Evolutionary conservation across 2,329 filamentous ascomycete species (phyloP), one percentile per base, ranked within the genome.

Genomic region (Leptosphaerulina australis): DNA sequence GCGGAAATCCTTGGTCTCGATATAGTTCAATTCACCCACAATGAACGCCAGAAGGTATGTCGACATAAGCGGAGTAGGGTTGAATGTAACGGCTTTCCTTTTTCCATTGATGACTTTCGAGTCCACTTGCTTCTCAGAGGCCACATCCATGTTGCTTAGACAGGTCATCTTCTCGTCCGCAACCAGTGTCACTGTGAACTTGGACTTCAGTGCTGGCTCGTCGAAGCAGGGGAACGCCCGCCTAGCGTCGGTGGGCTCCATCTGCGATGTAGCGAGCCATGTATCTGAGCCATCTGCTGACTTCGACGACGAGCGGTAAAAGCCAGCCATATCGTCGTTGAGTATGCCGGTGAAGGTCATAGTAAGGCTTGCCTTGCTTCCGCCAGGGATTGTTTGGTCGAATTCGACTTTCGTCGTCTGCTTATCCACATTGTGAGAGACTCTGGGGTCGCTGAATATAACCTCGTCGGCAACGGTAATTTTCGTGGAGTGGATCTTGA

Each of bases 211-310:
- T 20, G 91, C 88, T 21, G 93, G 93, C 78, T 97, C 94, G 69
- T 97, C 93, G 73, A 97, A 97, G 77, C 93, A 97, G 33, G 93
- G 93, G 77, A 97, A 96, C 5, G 93, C 91, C 63, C 92, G 83
- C 64, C 93, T 85, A 55, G 91, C 92, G 77, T 97, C 93, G 11
- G 93, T 97, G 29, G 93, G 88, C 78, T 97, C 93, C 89, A 97
- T 96, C 79, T 97, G 93, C 14, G 90, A 90, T 20, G 91, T 93
- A 21, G 92, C 93, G 68, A 97, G 81, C 71, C 92, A 88, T 60
- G 88, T 89, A 50, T 87, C 86, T 53, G 84, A 84, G 29, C 93
- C 93, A 67, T 94, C 85, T 38, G 83, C 76, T 54, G 85, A 86
- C 79, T 94, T 95, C 81, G 93, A 97, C 5, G 91, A 95, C 1